Evolutionary conservation across 208 protist genomes (phyloP), one percentile per base, ranked within the genome.

Genomic region (Willaertia magna): DNA sequence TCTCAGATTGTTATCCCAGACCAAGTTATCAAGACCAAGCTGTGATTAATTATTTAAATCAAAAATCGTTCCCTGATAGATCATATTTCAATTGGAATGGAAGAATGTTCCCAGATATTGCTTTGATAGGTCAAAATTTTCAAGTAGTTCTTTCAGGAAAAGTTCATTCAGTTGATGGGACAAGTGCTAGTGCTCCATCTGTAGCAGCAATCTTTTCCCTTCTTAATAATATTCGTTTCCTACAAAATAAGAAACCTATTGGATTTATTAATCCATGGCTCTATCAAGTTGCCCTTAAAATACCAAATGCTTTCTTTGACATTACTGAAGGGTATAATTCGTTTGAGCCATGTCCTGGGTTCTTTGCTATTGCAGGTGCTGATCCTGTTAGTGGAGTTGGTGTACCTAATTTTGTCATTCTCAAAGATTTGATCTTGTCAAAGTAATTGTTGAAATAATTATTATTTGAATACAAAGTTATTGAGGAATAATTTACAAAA

Each of bases 191-290:
- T 14, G n/a, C 88, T 18, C 91, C 91, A n/a, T 52, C 78, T 18
- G 90, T 91, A n/a, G 79, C 88, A 61, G 90, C 46, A 48, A 52
- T 93, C 12, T 79, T 93, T 20, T 51, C 90, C 4, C 47, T 91
- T 1, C 18, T 93, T 0, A 93, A 93, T 82, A 85, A 89, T 74
- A 46, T 79, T 3, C 84, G 86, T 51, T 55, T 93, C 18, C 49
- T 86, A 34, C 74, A 48, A 9, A 84, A 84, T 40, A 90, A 88
- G 59, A 84, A 87, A 43, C 40, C 86, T 30, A 12, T 93, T 7
- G 92, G 92, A 47, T 93, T 93, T 59, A 11, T 93, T 16, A 93
- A 93, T 87, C 91, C 91, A 55, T 52, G 90, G 30, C 52, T 93
- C 39, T 93, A 93, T 85, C 16, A 84, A 42, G 22, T 79, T 2